Percentiles rank a stretch among this genome's conserved stretches.
These are phyloP conservation scores for Arachnomyces sp. DNA, from an alignment of 2,329 filamentous ascomycete species.

Conservation along the genomic window DNA sequence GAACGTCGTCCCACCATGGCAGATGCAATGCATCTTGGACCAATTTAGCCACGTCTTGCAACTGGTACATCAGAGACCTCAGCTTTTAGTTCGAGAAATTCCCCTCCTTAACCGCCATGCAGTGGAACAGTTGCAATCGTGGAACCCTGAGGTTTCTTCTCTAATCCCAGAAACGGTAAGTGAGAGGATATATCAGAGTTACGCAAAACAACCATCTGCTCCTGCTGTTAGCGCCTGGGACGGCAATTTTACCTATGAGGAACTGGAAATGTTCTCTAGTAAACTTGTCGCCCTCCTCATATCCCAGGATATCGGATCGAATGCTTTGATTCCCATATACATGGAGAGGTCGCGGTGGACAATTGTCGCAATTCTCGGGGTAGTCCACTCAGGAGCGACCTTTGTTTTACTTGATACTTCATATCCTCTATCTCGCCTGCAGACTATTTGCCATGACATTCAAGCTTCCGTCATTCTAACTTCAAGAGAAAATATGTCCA, in stretches of 20 bases:
- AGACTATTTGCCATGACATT: not conserved
- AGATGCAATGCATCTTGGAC: slow-evolving; percentile 48
- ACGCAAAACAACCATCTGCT: slow-evolving; percentile 10
- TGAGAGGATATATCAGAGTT: too few relatives aligned
- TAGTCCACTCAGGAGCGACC: slow-evolving; percentile 13
- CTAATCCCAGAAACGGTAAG: too few relatives aligned
- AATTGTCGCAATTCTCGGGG: slow-evolving; percentile 10
- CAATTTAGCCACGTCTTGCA: slow-evolving; percentile 40
- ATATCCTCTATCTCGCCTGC: slow-evolving; percentile 5
- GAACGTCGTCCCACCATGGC: slow-evolving; percentile 45
- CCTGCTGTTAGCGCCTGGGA: slow-evolving; percentile 19
- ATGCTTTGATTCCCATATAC: slow-evolving; percentile 8
- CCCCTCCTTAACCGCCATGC: too few relatives aligned
- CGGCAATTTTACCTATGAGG: slow-evolving; percentile 14
- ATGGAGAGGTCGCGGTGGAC: slow-evolving; percentile 12
- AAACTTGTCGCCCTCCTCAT: slow-evolving; percentile 7
- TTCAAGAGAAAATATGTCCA: not conserved
- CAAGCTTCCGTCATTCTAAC: not conserved
- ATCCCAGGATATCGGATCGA: slow-evolving; percentile 5
- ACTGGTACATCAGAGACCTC: slow-evolving; percentile 20
- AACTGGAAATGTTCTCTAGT: slow-evolving; percentile 14
- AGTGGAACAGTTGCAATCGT: too few relatives aligned
- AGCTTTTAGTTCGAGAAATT: too few relatives aligned
- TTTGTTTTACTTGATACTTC: slow-evolving; percentile 10
- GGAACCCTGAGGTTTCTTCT: too few relatives aligned